Conservation (phyloP, 1,284 basidiomycete genomes). For the Paramarasmius palmivorus region DNA sequence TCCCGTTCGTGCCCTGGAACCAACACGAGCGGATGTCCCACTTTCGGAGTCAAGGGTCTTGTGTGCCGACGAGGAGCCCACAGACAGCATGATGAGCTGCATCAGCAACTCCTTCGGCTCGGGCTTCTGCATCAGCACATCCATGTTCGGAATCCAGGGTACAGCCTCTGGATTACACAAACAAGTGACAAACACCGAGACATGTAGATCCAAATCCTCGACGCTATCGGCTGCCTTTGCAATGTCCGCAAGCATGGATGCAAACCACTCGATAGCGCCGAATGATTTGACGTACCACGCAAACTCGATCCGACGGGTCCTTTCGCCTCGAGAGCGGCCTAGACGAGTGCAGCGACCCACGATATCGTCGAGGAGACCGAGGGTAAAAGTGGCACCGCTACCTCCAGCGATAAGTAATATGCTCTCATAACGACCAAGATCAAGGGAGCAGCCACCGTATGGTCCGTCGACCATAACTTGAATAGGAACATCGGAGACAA, state of each 20-base stretch:
- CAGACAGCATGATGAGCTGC: constrained; percentile 36
- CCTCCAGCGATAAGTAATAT: constrained; percentile 71
- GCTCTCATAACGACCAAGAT: constrained; percentile 54
- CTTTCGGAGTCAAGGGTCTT: constrained; percentile 7
- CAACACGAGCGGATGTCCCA: constrained; percentile 16
- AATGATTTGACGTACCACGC: constrained; percentile 64
- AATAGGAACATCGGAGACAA: constrained; percentile 25
- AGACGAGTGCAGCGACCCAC: constrained; percentile 52
- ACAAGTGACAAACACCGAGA: constrained; percentile 73
- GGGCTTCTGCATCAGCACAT: constrained; percentile 50
- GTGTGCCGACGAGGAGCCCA: too few species aligned
- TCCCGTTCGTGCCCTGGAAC: constrained; percentile 34
- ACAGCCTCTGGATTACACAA: constrained; percentile 65
- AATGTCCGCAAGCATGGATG: constrained; percentile 56
- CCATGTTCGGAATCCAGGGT: constrained; percentile 61
- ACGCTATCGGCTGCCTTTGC: constrained; percentile 45
- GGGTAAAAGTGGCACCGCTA: constrained; percentile 63
- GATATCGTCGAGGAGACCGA: constrained; percentile 67
- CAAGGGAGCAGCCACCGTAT: constrained; percentile 62
- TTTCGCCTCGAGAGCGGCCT: constrained; percentile 38
- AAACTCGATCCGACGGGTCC: constrained; percentile 58
- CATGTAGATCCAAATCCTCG: constrained; percentile 51
- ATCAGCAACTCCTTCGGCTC: constrained; percentile 43
- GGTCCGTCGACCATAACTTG: constrained; percentile 64
- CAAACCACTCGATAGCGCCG: constrained; percentile 62